Conservation (phyloP, 768 basidiomycete genomes). For the Serendipita sp. region DNA sequence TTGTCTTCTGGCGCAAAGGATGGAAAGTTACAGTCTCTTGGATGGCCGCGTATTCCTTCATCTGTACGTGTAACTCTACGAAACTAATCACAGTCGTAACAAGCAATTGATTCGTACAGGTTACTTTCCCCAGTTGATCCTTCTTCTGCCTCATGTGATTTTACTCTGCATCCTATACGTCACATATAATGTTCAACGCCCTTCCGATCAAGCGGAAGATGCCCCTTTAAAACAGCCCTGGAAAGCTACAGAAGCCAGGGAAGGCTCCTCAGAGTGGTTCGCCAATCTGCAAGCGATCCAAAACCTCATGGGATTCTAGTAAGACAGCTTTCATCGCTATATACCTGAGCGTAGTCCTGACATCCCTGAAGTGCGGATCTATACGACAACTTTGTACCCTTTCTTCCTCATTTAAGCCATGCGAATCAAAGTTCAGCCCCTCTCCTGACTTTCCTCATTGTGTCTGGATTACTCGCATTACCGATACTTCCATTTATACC, state of each 20-base stretch:
- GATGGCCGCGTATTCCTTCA: slow-evolving; percentile 61
- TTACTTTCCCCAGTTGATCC: slow-evolving; percentile 54
- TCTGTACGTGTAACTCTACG: slow-evolving; percentile 40
- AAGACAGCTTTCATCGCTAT: slow-evolving; percentile 16
- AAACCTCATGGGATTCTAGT: slow-evolving; percentile 79
- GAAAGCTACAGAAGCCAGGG: slow-evolving; percentile 22
- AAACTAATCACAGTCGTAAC: neutral
- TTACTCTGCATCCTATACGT: slow-evolving; percentile 51
- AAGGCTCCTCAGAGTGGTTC: slow-evolving; percentile 65
- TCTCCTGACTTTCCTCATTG: slow-evolving; percentile 33
- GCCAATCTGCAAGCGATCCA: slow-evolving; percentile 81
- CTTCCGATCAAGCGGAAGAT: slow-evolving; percentile 12
- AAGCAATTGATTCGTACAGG: slow-evolving; percentile 27
- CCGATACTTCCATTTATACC: slow-evolving; percentile 22
- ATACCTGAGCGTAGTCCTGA: neutral
- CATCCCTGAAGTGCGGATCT: slow-evolving; percentile 36
- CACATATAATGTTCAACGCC: slow-evolving; percentile 35
- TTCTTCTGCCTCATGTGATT: slow-evolving; percentile 50
- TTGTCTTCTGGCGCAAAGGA: slow-evolving; percentile 65
- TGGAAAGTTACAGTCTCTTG: slow-evolving; percentile 57
- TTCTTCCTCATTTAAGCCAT: slow-evolving; percentile 35
- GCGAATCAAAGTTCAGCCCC: slow-evolving; percentile 36
- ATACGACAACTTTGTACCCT: slow-evolving; percentile 37
- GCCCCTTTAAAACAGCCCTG: slow-evolving; percentile 22
- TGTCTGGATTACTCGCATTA: slow-evolving; percentile 25